Evolutionary conservation across 441 rosid genomes (phyloP), one percentile per base, ranked within the genome.

Genomic region (Erodium moschatum): DNA sequence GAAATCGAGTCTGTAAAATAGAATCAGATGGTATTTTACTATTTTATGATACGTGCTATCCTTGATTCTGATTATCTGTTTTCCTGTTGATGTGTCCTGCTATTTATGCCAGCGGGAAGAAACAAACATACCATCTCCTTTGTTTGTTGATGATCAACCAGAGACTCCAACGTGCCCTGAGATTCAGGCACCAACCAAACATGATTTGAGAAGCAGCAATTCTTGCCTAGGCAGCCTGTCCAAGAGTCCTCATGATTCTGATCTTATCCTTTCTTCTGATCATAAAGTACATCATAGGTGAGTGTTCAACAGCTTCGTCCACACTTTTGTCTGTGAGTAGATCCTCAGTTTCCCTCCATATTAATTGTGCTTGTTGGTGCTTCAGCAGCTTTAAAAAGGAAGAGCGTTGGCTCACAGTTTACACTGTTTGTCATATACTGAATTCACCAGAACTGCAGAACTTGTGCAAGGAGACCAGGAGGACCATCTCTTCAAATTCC

Each of bases 401-500:
- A 74, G 83, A 79, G 46, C 85, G 77, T 56, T 91, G 96, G 96
- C 83, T 75, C 73, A 85, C 83, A 0, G 83, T 89, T 76, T 89
- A 91, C 74, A 91, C 85, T 15, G 97, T 91, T 13, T 86, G 90
- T 75, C 50, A 83, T 79, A 72, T 84, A 69, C 73, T 78, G 61
- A 77, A 79, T 81, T 85, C 91, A 62, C 94, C 97, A 27, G 87
- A 79, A 73, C 70, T 75, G 69, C 85, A 77, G 78, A 73, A 44
- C 50, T 64, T 67, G 50, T 42, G 21, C 15, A 72, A 76, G 20
- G 74, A 77, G 42, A 62, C 40, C 61, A 73, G 58, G 65, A 67
- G 73, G 77, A 70, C 77, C 33, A 71, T 52, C 65, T 72, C 74
- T 46, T 69, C 83, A 67, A 63, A 70, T 68, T 68, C 62, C 48